Percentiles rank a stretch among this genome's conserved stretches.
phyloP scores from a whole-genome alignment of 345 rosid genomes.

The Pugionium dolabratum region DNA sequence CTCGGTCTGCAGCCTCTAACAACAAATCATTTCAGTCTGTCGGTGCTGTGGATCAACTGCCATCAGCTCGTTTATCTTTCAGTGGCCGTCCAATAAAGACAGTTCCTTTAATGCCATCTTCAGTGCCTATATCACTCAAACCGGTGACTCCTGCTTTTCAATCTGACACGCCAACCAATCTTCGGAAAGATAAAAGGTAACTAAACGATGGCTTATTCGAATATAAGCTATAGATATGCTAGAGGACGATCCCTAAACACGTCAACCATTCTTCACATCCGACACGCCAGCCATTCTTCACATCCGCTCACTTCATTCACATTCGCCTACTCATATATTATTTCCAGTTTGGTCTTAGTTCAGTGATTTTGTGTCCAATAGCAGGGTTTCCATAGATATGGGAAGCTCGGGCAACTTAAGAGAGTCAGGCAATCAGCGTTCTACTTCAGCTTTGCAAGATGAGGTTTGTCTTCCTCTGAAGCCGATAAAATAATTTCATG shows the following conservation, averaged over 20 bases:
- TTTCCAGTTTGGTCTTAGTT: constrained; percentile 23
- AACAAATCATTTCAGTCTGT: constrained; percentile 44
- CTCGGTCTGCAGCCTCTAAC: constrained; percentile 42
- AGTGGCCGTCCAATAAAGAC: constrained; percentile 52
- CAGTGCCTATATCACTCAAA: constrained; percentile 57
- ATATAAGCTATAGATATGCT: not conserved
- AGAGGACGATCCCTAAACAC: not conserved
- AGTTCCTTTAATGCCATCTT: constrained; percentile 53
- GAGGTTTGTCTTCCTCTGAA: constrained; percentile 53
- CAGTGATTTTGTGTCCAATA: constrained; percentile 31
- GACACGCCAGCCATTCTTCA: not conserved
- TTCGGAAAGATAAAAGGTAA: constrained; percentile 65
- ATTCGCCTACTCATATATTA: not conserved
- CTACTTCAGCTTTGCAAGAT: constrained; percentile 77
- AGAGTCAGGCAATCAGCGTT: constrained; percentile 54
- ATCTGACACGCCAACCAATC: constrained; percentile 46
- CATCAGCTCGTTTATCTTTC: constrained; percentile 54
- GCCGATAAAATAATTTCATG: constrained; percentile 19
- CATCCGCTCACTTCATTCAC: not conserved
- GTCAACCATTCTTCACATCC: not conserved
- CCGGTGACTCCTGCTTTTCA: constrained; percentile 50
- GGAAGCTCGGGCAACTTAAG: constrained; percentile 53
- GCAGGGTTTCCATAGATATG: constrained; percentile 58
- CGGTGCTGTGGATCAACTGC: constrained; percentile 49
- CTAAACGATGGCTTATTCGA: not conserved